Evolutionary conservation across 768 basidiomycete genomes (phyloP).

Genomic region (Leccinum olivaceopallidum): DNA sequence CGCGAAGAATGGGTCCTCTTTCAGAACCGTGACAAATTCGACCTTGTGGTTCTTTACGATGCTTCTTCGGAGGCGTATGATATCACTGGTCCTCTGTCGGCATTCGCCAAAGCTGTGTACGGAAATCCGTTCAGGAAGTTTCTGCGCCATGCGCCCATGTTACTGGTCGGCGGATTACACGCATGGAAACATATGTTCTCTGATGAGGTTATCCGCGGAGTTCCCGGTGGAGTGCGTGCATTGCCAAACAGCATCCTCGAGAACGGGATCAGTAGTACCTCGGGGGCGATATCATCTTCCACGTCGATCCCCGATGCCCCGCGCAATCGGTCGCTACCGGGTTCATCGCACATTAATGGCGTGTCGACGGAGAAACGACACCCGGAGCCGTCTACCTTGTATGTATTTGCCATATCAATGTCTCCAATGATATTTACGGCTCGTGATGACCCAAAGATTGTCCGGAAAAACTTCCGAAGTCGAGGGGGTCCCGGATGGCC

Average conservation of each 20-base stretch:
- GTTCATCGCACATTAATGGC: constrained; percentile 18
- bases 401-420: constrained; percentile 11
- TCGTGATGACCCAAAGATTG: constrained; percentile 15
- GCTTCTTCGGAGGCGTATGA: constrained; percentile 54
- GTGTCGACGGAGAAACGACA: constrained; percentile 18
- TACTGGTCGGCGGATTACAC: constrained; percentile 82
- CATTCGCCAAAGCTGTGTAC: constrained; percentile 68
- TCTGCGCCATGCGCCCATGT: constrained; percentile 72
- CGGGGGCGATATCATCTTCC: constrained; percentile 26
- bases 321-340: constrained; percentile 14
- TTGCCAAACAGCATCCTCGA: constrained; percentile 23
- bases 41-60: constrained; percentile 88
- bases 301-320: constrained; percentile 15
- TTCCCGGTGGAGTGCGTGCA: constrained; percentile 15
- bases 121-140: constrained; percentile 72
- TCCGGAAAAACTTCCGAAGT: constrained; percentile 15
- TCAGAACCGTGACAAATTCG: constrained; percentile 82
- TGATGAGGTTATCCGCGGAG: constrained; percentile 35
- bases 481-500: constrained; percentile 15
- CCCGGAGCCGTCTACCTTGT: constrained; percentile 23
- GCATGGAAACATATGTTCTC: constrained; percentile 73
- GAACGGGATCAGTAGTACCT: constrained; percentile 29
- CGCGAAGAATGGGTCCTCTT: constrained; percentile 74
- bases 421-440: constrained; percentile 13
- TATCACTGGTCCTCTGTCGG: constrained; percentile 51